Base-by-base conservation (phyloP, 2,329 filamentous ascomycete species). In the Zopfia rhizophila region DNA sequence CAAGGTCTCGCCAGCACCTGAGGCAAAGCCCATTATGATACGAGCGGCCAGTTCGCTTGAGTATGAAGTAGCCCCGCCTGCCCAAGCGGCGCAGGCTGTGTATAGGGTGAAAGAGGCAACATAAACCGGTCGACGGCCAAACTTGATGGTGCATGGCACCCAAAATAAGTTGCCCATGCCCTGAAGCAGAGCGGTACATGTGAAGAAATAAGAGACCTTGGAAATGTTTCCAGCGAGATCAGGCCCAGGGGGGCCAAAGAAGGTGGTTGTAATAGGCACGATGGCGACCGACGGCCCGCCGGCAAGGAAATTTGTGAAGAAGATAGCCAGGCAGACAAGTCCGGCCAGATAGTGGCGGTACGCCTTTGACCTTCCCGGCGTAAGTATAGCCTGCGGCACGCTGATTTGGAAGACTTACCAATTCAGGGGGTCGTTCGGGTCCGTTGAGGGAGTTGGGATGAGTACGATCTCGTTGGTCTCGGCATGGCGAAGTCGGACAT, bases 281-380 rank as follows among this genome's bases (percentile, higher is more conserved):
- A 83, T 77, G 41, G 78, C 79, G 21, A 83, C 76, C 3, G 76
- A 75, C 3, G 81, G 80, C 0, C 74, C 81, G n/a, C 79, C 81
- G 0, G 80, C 79, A 4, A 83, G 65, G 52, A 83, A 83, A 61
- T 83, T 83, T 66, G 75, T 80, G 63, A 83, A 74, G 49, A 81
- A 72, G 70, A 83, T 82, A 39, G 80, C 79, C 3, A 78, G 49
- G 58, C 78, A 82, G 23, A 82, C 73, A 11, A 81, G 65, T 35
- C 68, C 58, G 7, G 79, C 78, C 25, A 78, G 77, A 59, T 80
- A 82, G 49, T 75, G 72, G 38, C 80, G 78, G 53, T 76, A 79
- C 54, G 70, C 66, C 65, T 73, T 55, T 7, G 56, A 58, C 62
- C 63, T 62, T n/a, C n/a, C n/a, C n/a, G n/a, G n/a, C n/a, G n/a